These are phyloP conservation scores for Clonostachys byssicola DNA, from an alignment of 2,329 filamentous ascomycete species.

Conservation along the genomic window DNA sequence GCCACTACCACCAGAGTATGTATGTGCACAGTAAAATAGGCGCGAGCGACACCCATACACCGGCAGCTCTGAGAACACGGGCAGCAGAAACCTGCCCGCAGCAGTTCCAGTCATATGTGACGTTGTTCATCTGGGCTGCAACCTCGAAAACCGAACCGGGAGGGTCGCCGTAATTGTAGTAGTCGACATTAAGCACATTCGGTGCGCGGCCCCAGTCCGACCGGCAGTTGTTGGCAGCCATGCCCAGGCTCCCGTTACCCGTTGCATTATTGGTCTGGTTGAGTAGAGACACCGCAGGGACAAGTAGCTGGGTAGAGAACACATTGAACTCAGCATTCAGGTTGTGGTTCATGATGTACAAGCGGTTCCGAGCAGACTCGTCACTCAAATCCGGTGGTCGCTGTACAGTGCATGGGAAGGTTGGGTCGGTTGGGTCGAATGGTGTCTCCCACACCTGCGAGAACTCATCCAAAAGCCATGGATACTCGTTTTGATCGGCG, in stretches of 20 bases:
- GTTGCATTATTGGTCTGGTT: constrained; percentile 67
- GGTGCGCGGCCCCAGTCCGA: constrained; percentile 63
- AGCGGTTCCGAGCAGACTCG: constrained; percentile 51
- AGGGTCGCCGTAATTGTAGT: constrained; percentile 68
- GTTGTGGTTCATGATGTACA: constrained; percentile 90
- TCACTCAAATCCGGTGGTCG: constrained; percentile 64
- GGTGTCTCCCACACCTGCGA: constrained; percentile 87
- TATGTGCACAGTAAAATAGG: no score
- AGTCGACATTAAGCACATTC: constrained; percentile 79
- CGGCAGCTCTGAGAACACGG: no score
- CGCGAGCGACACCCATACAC: no score
- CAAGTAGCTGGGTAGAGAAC: constrained; percentile 57
- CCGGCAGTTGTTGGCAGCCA: constrained; percentile 58
- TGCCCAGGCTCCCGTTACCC: constrained; percentile 63
- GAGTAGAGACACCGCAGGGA: constrained; percentile 67
- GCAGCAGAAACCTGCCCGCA: constrained; percentile 40
- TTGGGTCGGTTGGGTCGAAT: constrained; percentile 62
- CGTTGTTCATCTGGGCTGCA: constrained; percentile 65
- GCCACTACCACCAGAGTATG: no score
- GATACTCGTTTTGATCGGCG: constrained; percentile 72
- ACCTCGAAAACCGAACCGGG: constrained; percentile 74
- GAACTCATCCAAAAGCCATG: constrained; percentile 87
- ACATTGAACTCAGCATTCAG: constrained; percentile 74
- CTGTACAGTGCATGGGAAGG: constrained; percentile 75
- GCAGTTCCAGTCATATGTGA: constrained; percentile 58